phyloP scores from a whole-genome alignment of 441 rosid genomes.

The Corymbia calophylla region DNA sequence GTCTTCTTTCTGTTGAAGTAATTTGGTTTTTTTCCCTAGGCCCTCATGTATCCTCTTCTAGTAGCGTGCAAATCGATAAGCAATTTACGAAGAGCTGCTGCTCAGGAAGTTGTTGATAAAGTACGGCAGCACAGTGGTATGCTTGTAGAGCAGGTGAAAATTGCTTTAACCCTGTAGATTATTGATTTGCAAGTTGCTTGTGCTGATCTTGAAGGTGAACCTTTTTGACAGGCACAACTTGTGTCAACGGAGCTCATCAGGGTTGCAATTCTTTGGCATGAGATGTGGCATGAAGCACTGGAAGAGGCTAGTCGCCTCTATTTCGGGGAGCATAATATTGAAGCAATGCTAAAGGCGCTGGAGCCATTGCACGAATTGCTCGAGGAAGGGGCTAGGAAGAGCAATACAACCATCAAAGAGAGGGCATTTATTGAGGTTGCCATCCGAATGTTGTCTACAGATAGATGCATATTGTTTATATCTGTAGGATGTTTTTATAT shows the following conservation, averaged over 20 bases:
- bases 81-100: constrained; percentile 91
- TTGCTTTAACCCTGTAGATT: neutral
- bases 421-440: constrained; percentile 94
- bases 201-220: neutral
- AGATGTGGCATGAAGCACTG: constrained; percentile 94
- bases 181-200: neutral
- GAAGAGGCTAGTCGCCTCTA: constrained; percentile 99
- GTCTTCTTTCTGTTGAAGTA: neutral
- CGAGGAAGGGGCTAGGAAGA: constrained; percentile 84
- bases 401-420: constrained; percentile 77
- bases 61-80: constrained; percentile 99
- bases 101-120: constrained; percentile 97
- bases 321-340: constrained; percentile 98
- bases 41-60: constrained; percentile 99
- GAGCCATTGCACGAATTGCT: constrained; percentile 97
- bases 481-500: neutral
- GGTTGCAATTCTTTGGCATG: constrained; percentile 99
- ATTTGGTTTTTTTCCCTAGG: constrained; percentile 30
- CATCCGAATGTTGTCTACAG: neutral
- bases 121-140: constrained; percentile 95
- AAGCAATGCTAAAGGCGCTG: constrained; percentile 94
- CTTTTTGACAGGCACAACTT: constrained; percentile 71
- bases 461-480: neutral
- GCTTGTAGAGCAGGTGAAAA: constrained; percentile 88
- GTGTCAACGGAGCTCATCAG: constrained; percentile 92